Base-by-base conservation (phyloP, 352 stramenopile species). In the Phytophthora melonis region DNA sequence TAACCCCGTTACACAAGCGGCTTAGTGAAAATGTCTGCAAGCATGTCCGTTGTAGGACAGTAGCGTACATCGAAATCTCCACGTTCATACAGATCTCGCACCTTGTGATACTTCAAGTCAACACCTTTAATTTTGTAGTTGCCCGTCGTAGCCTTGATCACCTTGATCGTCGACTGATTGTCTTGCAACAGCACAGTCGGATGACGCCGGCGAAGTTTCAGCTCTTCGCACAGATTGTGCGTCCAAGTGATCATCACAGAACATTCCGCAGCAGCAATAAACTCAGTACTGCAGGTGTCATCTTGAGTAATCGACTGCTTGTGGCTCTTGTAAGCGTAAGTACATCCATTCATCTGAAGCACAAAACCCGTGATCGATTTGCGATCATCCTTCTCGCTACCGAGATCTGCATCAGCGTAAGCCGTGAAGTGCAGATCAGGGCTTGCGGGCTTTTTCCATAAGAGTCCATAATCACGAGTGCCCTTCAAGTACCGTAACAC, bases 21-120 rank as follows among this genome's bases (percentile, higher is more conserved):
- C 23, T 70, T 63, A 5, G 58, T 63, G n/a, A 67, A 67, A 52
- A 66, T 72, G 16, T 72, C 66, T 1, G 66, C 58, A 3, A 63
- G 39, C 66, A 66, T 72, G 10, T 70, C 55, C 64, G 55, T 55
- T 0, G 54, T 64, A 25, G 45, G 32, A 32, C 57, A 72, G 50
- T 72, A 72, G 5, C 32, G 36, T 19, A 62, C 19, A 9, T 50
- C 36, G 36, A 72, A 66, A 18, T 52, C 65, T 39, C 57, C 65
- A 52, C 21, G 16, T 34, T 72, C 65, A 7, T 66, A 54, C 14
- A 58, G 41, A 53, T 72, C 57, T 41, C 8, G 10, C 10, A 16
- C 34, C 34, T 41, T 41, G 34, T 41, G 34, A 14, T 41, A 41
- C 34, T 41, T 41, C 34, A 41, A 3, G 34, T 41, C 34, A 16